Base-by-base conservation (phyloP, 306 rosid species). In the Medicago arabica region DNA sequence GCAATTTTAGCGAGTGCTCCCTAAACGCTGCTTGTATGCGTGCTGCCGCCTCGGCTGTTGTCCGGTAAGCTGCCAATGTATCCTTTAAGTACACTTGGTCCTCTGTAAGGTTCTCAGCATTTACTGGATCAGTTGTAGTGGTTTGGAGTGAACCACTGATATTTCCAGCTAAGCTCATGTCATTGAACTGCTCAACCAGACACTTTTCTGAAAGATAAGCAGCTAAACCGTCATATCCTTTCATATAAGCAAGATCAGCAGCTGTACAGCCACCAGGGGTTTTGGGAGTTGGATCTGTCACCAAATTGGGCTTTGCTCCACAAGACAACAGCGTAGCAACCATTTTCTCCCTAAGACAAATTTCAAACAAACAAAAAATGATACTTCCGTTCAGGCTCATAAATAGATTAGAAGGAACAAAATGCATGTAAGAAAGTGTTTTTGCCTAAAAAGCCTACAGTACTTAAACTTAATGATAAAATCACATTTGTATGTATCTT, bases 171-270 rank as follows among this genome's bases (percentile, higher is more conserved):
- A 90, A 7, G 74, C 88, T 86, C 99, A 96, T 96, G 9, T 87
- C 93, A 47, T 88, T 69, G 71, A 92, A 90, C 76, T 96, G 99
- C 77, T 73, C 86, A 75, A 96, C 82, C 89, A 96, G 82, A 78
- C 86, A 83, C 85, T 88, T 92, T 78, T 96, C 99, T 2, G 99
- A 96, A 82, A 96, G 99, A 88, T 84, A 96, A 25, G 93, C 99
- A 16, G 99, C 88, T 78, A 96, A 86, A 83, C 99, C 99, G 11
- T 89, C 96, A 74, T 73, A 86, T 55, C 98, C 97, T 13, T 79
- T 79, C 68, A 53, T 39, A 63, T 39, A 89, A 80, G 99, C 97
- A 85, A 96, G 88, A 86, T 96, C 99, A 79, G 91, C 97, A 66
- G 92, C 92, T 44, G 86, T 90, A 66, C 50, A 81, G 62, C 99